Evolutionary conservation across 768 basidiomycete genomes (phyloP), one percentile per base, ranked within the genome.

Genomic region (Megacollybia marginata): DNA sequence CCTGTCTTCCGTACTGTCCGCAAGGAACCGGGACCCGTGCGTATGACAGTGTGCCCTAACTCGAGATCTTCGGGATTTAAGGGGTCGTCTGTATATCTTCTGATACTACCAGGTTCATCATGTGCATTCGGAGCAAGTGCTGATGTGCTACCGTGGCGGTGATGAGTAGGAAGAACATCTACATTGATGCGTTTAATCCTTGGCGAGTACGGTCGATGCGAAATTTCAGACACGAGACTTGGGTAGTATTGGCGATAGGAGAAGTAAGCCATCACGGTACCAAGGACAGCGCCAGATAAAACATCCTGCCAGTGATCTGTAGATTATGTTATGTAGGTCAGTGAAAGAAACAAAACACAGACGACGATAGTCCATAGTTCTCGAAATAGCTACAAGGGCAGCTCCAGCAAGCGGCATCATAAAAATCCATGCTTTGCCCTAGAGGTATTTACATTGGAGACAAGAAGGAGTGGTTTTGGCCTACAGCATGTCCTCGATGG

Each of bases 261-360:
- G 57, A 92, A 85, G 67, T 78, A 86, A 15, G 90, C 72, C 50
- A 88, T 68, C 42, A 74, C 60, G 15, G 87, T 69, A 11, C 94
- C 95, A 8, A 97, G 70, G 28, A 85, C 48, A 2, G 83, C 76
- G 5, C 94, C 93, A 2, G 88, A 80, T 9, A 91, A 59, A 40
- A 96, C 88, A 56, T 99, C 95, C 5, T 91, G 82, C 88, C 90
- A 93, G 63, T 95, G 92, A 65, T 95, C 88, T 91, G 53, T 44
- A 50, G 31, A 47, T 48, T 42, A 28, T 28, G 23, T 28, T 28
- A 28, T 28, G 23, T 28, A 28, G 23, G 23, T 6, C 23, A 28
- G 6, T 50, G 42, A 48, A 47, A 48, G 40, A 53, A 51, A 38
- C 35, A 59, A 46, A 48, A 57, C 18, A 76, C 82, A 52, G 58